Evolutionary conservation across 2,329 filamentous ascomycete species (phyloP), one percentile per base, ranked within the genome.

Genomic region (Alternaria ethzedia): DNA sequence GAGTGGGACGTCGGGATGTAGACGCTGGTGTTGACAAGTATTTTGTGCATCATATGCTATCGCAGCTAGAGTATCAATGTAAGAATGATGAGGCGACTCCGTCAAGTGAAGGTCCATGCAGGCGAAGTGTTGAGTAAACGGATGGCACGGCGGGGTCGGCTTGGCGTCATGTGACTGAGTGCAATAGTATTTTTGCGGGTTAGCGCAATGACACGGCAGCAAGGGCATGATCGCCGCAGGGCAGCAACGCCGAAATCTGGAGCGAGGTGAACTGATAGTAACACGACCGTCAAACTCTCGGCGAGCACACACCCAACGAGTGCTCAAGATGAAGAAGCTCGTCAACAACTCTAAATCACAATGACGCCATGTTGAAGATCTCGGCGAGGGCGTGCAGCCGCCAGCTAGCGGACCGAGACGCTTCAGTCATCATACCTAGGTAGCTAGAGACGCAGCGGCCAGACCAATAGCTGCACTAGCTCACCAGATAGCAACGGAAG

Each of bases 341-440:
- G 8, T 17, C 12, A 32, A n/a, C 10, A 32, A 36, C 28, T 51
- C 23, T 41, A 41, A n/a, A n/a, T 36, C 30, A 11, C 28, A 5
- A 52, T 52, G 49, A 52, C 49, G 49, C 30, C 28, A 52, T 52
- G 30, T 52, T 15, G 49, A 36, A 36, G 49, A 52, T 52, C 49
- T 41, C 49, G 49, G 49, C 49, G 49, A 52, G 49, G 28, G 49
- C 49, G 49, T 52, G 28, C 20, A 52, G 49, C 49, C 49, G 49
- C 49, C 49, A 41, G 20, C 49, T 41, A 52, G 49, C 49, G 49
- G 49, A 52, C 20, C 49, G 49, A 52, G 20, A 52, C 30, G 49
- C 49, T 52, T 52, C 49, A 52, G 49, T 52, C 28, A 52, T 52
- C 49, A 25, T 52, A 28, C 26, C 26, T 28, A 28, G 26, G 26